Conservation (phyloP, 345 rosid genomes). For the Trapa bicornis region DNA sequence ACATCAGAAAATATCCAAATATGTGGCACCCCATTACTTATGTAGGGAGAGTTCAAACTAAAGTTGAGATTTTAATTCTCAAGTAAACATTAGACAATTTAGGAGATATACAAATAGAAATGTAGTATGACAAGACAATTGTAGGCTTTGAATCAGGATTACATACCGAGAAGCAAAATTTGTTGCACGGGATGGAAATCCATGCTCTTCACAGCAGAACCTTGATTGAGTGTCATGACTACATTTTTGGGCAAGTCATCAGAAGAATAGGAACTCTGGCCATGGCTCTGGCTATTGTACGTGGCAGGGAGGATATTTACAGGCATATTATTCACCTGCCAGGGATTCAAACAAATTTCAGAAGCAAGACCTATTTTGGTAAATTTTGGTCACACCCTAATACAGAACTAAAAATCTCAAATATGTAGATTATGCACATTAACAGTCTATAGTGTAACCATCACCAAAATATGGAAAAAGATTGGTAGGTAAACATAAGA, state of each 20-base stretch:
- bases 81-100: not conserved
- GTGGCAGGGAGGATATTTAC: constrained; percentile 53
- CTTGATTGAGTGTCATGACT: constrained; percentile 48
- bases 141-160: not conserved
- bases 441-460: not conserved
- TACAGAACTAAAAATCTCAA: not conserved
- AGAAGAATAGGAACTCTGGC: constrained; percentile 58
- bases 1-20: not conserved
- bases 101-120: not conserved
- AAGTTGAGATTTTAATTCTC: not conserved
- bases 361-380: not conserved
- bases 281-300: constrained; percentile 54
- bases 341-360: constrained; percentile 3
- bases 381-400: not conserved
- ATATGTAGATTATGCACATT: not conserved
- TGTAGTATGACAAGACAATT: not conserved
- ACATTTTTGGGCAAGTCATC: constrained; percentile 73
- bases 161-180: constrained; percentile 63
- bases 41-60: not conserved
- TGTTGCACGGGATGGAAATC: constrained; percentile 80
- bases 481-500: not conserved
- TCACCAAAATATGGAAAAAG: not conserved
- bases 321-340: constrained; percentile 57
- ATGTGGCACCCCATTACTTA: not conserved
- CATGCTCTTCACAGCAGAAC: constrained; percentile 74